These are phyloP conservation scores for Sphaerostilbella broomeana DNA, from an alignment of 2,329 filamentous ascomycete species.

Conservation along the genomic window DNA sequence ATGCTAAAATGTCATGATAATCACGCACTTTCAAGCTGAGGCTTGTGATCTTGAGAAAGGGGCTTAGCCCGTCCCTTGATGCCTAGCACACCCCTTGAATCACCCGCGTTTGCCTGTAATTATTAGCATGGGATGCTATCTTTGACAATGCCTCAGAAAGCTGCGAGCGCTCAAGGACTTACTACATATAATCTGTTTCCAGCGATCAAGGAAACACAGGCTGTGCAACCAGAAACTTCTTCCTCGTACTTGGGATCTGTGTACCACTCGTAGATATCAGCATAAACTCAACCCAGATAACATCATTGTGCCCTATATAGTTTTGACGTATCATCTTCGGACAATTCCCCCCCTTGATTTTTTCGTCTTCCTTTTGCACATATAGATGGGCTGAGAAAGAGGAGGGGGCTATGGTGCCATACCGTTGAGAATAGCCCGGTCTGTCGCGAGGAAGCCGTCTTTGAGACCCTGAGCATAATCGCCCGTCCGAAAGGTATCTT, in stretches of 20 bases:
- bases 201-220: constrained; percentile 82
- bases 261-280: background rate
- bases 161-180: too few relatives aligned
- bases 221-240: constrained; percentile 96
- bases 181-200: constrained; percentile 93
- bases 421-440: constrained; percentile 94
- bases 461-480: constrained; percentile 94
- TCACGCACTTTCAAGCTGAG: constrained; percentile 82
- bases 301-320: background rate
- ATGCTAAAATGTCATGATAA: background rate
- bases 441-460: constrained; percentile 93
- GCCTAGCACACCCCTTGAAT: constrained; percentile 89
- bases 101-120: constrained; percentile 86
- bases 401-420: constrained; percentile 24
- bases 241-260: constrained; percentile 94
- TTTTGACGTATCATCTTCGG: background rate
- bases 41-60: constrained; percentile 98
- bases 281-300: background rate
- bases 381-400: background rate
- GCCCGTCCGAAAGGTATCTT: constrained; percentile 84
- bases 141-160: constrained; percentile 12
- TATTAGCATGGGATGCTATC: background rate
- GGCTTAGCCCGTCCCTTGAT: constrained; percentile 97
- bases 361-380: background rate
- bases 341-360: constrained; percentile 1